Evolutionary conservation across 306 rosid species (phyloP).

Genomic region (Vigna radiata): DNA sequence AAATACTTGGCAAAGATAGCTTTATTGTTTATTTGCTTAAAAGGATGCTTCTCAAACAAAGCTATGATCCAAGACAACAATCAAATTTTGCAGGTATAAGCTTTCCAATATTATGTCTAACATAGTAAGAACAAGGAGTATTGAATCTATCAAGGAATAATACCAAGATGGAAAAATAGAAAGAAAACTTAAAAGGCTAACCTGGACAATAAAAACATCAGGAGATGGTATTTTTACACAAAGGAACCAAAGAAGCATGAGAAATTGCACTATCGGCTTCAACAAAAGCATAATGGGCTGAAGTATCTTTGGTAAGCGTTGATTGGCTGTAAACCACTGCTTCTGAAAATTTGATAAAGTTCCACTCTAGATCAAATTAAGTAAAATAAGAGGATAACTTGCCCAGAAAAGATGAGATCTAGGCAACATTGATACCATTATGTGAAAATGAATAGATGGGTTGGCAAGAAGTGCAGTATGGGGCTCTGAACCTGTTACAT

Average conservation of each 20-base stretch:
- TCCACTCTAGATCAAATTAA: constrained; percentile 33
- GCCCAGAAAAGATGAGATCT: constrained; percentile 5
- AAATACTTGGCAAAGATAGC: neutral
- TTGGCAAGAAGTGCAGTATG: constrained; percentile 70
- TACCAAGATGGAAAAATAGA: neutral
- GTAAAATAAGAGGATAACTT: constrained; percentile 11
- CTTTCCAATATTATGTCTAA: constrained; percentile 8
- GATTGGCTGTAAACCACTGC: constrained; percentile 69
- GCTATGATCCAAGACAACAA: neutral
- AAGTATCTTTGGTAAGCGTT: constrained; percentile 66
- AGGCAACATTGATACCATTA: constrained; percentile 64
- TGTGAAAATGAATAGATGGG: constrained; percentile 72
- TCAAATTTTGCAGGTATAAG: constrained; percentile 16
- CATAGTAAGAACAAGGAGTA: constrained; percentile 17
- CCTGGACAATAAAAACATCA: constrained; percentile 90
- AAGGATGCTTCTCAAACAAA: constrained; percentile 21
- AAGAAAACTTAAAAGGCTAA: constrained; percentile 44
- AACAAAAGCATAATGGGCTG: constrained; percentile 68
- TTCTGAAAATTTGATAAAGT: constrained; percentile 59
- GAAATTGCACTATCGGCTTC: constrained; percentile 79
- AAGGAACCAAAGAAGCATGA: constrained; percentile 91
- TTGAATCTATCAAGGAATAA: constrained; percentile 13
- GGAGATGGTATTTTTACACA: constrained; percentile 75
- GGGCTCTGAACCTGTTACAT: constrained; percentile 84
- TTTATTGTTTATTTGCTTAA: constrained; percentile 20